Percentiles rank a stretch among this genome's conserved stretches.
Conservation (phyloP, 176 grass and related monocot species). For the Phoenix dactylifera region DNA sequence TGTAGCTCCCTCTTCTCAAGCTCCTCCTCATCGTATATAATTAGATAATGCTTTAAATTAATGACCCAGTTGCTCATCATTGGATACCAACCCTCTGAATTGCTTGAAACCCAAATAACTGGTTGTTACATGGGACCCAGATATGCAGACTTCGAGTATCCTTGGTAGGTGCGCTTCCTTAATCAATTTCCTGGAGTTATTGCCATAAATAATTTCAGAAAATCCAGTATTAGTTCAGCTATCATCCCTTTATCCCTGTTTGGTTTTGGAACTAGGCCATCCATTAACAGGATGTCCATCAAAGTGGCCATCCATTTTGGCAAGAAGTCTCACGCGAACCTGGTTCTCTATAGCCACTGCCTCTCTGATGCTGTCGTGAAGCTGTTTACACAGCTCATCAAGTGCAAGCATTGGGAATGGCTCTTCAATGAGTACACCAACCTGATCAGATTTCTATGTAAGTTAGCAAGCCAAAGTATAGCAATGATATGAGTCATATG, state of each 20-base stretch:
- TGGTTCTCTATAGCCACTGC: slow-evolving; percentile 40
- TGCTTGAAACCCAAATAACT: too few relatives aligned
- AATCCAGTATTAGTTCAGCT: slow-evolving; percentile 29
- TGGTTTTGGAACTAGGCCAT: slow-evolving; percentile 31
- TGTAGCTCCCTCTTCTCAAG: too few relatives aligned
- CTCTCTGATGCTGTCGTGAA: slow-evolving; percentile 55
- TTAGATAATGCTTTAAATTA: too few relatives aligned
- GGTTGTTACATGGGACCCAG: too few relatives aligned
- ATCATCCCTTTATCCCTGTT: slow-evolving; percentile 26
- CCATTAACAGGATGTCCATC: slow-evolving; percentile 31
- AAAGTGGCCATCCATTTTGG: slow-evolving; percentile 22
- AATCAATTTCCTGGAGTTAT: slow-evolving; percentile 5
- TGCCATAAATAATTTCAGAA: slow-evolving; percentile 1
- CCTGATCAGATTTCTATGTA: slow-evolving; percentile 32
- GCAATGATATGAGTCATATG: too few relatives aligned
- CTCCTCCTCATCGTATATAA: too few relatives aligned
- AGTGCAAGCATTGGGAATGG: slow-evolving; percentile 81
- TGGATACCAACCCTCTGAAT: too few relatives aligned
- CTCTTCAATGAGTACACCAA: slow-evolving; percentile 96
- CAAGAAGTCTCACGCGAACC: slow-evolving; percentile 36
- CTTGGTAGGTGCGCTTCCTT: background rate
- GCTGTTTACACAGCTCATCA: slow-evolving; percentile 53
- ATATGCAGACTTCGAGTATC: too few relatives aligned
- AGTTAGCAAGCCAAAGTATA: background rate
- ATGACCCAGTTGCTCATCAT: too few relatives aligned